Percentiles rank a stretch among this genome's conserved stretches.
Evolutionary conservation across 2,329 filamentous ascomycete species (phyloP).

Genomic region (Pseudocercospora crystallina): DNA sequence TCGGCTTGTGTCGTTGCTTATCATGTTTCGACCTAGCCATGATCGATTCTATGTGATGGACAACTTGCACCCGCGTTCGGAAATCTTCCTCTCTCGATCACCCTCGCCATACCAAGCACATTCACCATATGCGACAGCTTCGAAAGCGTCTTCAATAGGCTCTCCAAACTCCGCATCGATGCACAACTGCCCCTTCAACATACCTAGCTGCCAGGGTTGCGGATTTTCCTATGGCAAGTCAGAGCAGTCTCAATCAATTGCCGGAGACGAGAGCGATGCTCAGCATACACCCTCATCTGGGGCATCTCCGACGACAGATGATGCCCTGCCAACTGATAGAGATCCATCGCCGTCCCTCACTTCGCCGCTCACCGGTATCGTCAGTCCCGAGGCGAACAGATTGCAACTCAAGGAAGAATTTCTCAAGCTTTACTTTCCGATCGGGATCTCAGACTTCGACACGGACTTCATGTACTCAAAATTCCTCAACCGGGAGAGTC

Average conservation of each 20-base stretch:
- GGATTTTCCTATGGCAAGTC: background rate
- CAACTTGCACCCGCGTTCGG: too few species aligned
- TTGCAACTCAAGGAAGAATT: conserved; percentile 13
- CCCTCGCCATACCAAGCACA: background rate
- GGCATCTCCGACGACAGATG: background rate
- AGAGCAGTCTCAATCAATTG: too few species aligned
- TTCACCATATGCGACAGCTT: background rate
- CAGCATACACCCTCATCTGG: background rate
- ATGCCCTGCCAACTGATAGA: background rate
- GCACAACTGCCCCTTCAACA: conserved; percentile 1
- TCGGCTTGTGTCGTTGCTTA: too few species aligned
- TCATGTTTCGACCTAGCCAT: too few species aligned
- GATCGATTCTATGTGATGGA: too few species aligned
- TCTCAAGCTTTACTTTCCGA: conserved; percentile 11
- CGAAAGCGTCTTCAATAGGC: background rate
- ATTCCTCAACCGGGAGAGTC: conserved; percentile 7
- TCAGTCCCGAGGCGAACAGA: conserved; percentile 5
- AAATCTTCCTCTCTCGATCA: too few species aligned
- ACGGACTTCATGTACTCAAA: conserved; percentile 15
- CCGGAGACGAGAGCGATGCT: too few species aligned
- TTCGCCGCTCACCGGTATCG: background rate
- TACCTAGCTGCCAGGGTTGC: conserved; percentile 1
- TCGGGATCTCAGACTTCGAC: conserved; percentile 7
- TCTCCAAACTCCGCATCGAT: background rate
- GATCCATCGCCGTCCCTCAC: background rate